These are phyloP conservation scores for Starmerella riodocensis DNA, from an alignment of 805 yeast genomes.

Conservation along the genomic window DNA sequence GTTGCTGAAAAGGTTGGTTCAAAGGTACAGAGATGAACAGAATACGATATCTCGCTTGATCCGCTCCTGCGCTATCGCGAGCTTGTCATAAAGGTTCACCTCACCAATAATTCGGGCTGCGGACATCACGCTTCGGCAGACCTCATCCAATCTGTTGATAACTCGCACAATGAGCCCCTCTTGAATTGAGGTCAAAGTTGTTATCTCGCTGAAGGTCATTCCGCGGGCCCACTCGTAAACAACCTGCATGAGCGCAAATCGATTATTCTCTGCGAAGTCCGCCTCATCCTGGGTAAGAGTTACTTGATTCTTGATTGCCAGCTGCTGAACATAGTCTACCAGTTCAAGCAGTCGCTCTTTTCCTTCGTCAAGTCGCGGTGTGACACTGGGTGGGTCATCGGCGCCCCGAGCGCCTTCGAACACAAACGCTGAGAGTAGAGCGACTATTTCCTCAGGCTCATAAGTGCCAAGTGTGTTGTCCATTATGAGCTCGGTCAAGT, in stretches of 20 bases:
- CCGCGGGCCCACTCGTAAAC: constrained; percentile 99
- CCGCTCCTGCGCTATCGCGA: constrained; percentile 83
- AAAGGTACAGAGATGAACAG: constrained; percentile 85
- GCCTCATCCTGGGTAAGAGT: constrained; percentile 72
- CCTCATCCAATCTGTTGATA: constrained; percentile 83
- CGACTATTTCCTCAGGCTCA: constrained; percentile 95
- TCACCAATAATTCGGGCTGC: constrained; percentile 94
- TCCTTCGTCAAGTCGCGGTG: constrained; percentile 64
- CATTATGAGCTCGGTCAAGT: constrained; percentile 77
- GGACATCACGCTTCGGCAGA: constrained; percentile 84
- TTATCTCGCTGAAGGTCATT: constrained; percentile 76
- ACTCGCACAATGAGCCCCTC: constrained; percentile 97
- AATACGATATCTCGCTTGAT: constrained; percentile 95
- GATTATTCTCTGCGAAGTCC: constrained; percentile 63
- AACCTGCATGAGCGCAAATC: constrained; percentile 84
- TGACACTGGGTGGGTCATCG: constrained; percentile 52
- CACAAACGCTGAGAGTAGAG: constrained; percentile 78
- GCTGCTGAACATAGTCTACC: constrained; percentile 45
- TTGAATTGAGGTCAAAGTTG: constrained; percentile 74
- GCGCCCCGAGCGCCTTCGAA: constrained; percentile 71
- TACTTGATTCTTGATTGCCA: constrained; percentile 57
- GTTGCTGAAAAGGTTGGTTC: constrained; percentile 13
- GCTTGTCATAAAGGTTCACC: constrained; percentile 72
- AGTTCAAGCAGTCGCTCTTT: constrained; percentile 54
- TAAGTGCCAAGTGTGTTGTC: constrained; percentile 87